Conservation (phyloP, 2,329 filamentous ascomycete genomes). For the Xylariales sp. region DNA sequence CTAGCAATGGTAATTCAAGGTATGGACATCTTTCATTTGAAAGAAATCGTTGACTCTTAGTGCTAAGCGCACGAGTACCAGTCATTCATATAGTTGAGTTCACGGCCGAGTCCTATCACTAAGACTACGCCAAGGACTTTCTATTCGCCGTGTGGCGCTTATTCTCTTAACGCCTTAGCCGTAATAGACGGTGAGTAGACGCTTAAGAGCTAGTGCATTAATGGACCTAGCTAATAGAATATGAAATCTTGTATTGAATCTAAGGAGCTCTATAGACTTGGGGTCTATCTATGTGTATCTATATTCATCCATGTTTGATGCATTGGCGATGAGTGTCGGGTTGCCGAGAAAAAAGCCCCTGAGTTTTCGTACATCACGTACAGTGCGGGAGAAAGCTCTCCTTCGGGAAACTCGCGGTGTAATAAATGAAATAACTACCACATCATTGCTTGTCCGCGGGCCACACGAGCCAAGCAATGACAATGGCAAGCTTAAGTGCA, state of each 20-base stretch:
- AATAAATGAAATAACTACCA: background rate
- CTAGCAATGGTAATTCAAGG: background rate
- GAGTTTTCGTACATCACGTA: background rate
- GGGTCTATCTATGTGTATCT: background rate
- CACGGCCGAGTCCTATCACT: background rate
- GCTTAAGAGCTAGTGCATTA: background rate
- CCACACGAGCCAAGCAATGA: slow-evolving; percentile 71
- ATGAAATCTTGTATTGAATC: background rate
- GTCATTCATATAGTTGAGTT: background rate
- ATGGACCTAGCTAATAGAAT: background rate
- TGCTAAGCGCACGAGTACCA: background rate
- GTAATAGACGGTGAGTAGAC: background rate
- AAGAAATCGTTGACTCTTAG: background rate
- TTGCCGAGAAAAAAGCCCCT: background rate
- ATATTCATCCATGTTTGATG: background rate
- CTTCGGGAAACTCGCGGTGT: background rate
- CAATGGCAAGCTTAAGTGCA: slow-evolving; percentile 65
- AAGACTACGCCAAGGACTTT: too few species aligned
- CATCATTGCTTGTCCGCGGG: slow-evolving; percentile 55
- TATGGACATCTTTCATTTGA: background rate
- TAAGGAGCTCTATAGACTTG: background rate
- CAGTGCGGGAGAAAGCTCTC: background rate
- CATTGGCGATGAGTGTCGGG: background rate
- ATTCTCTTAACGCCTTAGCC: background rate
- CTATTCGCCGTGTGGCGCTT: background rate